These are phyloP conservation scores for Coemansia sp. DNA, from an alignment of 192 early-diverging fungal genomes.

Conservation along the genomic window DNA sequence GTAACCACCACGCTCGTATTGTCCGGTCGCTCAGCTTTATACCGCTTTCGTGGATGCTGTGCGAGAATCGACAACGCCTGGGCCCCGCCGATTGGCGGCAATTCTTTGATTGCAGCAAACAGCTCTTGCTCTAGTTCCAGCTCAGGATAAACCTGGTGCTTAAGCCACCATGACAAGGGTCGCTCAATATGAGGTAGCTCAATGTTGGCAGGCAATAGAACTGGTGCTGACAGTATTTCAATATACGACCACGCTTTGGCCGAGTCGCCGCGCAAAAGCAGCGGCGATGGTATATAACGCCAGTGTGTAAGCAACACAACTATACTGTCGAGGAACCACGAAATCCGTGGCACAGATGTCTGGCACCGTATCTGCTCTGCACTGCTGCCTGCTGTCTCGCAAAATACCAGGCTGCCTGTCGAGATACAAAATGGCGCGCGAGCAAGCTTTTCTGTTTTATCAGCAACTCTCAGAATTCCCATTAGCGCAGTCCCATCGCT, in stretches of 20 bases:
- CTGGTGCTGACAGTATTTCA: slow-evolving; percentile 26
- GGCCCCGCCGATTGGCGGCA: slow-evolving; percentile 5
- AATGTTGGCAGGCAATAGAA: slow-evolving; percentile 13
- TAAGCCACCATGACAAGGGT: slow-evolving; percentile 34
- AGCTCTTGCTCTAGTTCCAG: slow-evolving; percentile 16
- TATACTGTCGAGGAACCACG: slow-evolving; percentile 22
- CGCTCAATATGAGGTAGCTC: slow-evolving; percentile 1
- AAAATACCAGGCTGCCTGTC: slow-evolving; percentile 23
- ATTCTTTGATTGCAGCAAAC: slow-evolving; percentile 6
- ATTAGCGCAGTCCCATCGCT: slow-evolving; percentile 19
- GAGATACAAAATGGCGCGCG: slow-evolving; percentile 16
- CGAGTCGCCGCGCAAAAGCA: slow-evolving; percentile 4
- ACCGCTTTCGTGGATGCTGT: background rate
- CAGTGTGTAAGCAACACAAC: slow-evolving; percentile 30
- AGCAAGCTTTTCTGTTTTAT: slow-evolving; percentile 17
- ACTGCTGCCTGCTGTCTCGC: background rate
- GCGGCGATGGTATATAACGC: slow-evolving; percentile 26
- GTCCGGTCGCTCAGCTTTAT: background rate
- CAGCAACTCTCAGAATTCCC: slow-evolving; percentile 28
- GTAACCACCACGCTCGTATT: background rate
- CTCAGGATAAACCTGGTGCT: slow-evolving; percentile 24
- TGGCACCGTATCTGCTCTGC: slow-evolving; percentile 22
- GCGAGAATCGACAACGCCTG: slow-evolving; percentile 7
- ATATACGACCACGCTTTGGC: slow-evolving; percentile 22
- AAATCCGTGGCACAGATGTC: slow-evolving; percentile 9